Conservation (phyloP, 495 filamentous ascomycete genomes). For the Pseudotulostoma volvatum region DNA sequence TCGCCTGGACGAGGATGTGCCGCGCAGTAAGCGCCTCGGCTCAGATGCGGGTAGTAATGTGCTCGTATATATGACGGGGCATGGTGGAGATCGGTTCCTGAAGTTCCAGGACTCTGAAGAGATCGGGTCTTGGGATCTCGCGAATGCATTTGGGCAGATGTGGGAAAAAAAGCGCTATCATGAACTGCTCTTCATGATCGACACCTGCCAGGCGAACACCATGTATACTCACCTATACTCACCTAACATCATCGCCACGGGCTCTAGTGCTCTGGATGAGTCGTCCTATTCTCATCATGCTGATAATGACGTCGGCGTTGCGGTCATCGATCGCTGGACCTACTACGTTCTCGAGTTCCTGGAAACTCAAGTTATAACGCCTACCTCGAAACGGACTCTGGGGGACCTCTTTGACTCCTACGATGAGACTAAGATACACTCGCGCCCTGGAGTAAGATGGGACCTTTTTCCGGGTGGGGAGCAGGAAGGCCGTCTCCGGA, state of each 20-base stretch:
- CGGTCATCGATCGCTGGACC: slow-evolving; percentile 95
- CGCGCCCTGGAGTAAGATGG: slow-evolving; percentile 78
- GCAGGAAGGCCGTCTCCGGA: slow-evolving; percentile 52
- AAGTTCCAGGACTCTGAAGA: slow-evolving; percentile 98
- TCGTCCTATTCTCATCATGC: slow-evolving; percentile 93
- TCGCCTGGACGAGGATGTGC: slow-evolving; percentile 81
- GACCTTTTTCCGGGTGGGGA: slow-evolving; percentile 78
- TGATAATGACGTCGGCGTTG: slow-evolving; percentile 93
- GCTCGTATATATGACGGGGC: slow-evolving; percentile 96
- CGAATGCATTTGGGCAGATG: slow-evolving; percentile 98
- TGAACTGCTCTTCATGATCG: slow-evolving; percentile 98
- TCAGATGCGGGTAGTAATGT: slow-evolving; percentile 94
- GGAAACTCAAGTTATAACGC: slow-evolving; percentile 72
- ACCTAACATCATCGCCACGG: slow-evolving; percentile 91
- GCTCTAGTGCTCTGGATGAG: slow-evolving; percentile 83
- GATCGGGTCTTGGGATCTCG: slow-evolving; percentile 88
- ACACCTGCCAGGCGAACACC: slow-evolving; percentile 97
- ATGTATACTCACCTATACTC: slow-evolving; percentile 98
- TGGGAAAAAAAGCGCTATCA: slow-evolving; percentile 97
- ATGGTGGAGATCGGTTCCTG: slow-evolving; percentile 95
- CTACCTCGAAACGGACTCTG: slow-evolving; percentile 66
- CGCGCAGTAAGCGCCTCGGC: slow-evolving; percentile 75
- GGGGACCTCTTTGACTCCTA: slow-evolving; percentile 94
- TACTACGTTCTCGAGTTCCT: slow-evolving; percentile 98
- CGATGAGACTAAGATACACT: slow-evolving; percentile 87